Conservation (phyloP, 1,139 yeast species). For the Keqinozyma sinolaborantium region DNA sequence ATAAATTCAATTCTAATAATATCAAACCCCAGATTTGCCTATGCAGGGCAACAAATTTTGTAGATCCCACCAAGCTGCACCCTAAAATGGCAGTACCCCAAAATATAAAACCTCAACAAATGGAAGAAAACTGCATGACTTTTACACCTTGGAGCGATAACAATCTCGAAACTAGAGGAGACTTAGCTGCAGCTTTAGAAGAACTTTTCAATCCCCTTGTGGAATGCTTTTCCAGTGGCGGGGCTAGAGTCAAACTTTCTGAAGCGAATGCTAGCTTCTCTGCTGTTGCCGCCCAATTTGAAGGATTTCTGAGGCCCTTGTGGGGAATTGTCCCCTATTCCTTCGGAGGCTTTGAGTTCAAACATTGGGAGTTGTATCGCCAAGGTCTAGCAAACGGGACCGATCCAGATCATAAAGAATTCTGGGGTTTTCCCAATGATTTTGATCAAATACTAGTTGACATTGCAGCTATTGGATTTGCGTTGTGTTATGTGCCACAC, state of each 20-base stretch:
- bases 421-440: conserved; percentile 19
- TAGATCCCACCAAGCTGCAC: too few relatives aligned
- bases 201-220: conserved; percentile 7
- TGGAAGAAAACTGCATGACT: too few relatives aligned
- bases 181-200: conserved; percentile 6
- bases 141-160: conserved; percentile 1
- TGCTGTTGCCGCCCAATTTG: conserved; percentile 16
- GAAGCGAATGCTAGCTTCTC: conserved; percentile 15
- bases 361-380: conserved; percentile 8
- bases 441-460: conserved; percentile 21
- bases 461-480: conserved; percentile 22
- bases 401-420: conserved; percentile 19
- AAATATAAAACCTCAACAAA: too few relatives aligned
- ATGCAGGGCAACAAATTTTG: too few relatives aligned
- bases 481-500: conserved; percentile 16
- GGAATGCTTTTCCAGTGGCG: conserved; percentile 5
- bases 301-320: conserved; percentile 22
- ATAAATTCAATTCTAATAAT: background rate
- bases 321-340: conserved; percentile 24
- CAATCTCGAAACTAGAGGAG: conserved; percentile 4
- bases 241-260: conserved; percentile 6
- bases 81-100: too few relatives aligned
- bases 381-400: conserved; percentile 21
- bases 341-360: conserved; percentile 18
- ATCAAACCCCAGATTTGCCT: background rate